Conservation (phyloP, 495 filamentous ascomycete genomes). For the Trichocladium uniseriatum region DNA sequence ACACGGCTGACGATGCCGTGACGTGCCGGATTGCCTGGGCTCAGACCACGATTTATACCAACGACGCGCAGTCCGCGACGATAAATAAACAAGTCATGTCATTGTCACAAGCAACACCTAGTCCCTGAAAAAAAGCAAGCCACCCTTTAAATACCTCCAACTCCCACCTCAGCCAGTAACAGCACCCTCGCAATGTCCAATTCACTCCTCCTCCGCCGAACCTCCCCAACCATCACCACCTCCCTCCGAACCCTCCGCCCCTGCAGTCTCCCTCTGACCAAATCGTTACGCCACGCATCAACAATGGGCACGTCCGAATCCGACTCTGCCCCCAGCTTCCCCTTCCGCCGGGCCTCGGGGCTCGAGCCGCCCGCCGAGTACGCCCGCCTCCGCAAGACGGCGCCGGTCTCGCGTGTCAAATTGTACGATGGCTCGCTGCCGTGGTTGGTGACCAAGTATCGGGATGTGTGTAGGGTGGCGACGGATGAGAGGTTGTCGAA, state of each 20-base stretch:
- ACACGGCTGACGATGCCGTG: not conserved
- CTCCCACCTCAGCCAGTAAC: no score
- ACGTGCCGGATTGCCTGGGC: no score
- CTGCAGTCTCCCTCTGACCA: not conserved
- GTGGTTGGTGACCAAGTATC: conserved; percentile 40
- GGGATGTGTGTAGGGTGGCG: conserved; percentile 34
- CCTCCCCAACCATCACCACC: not conserved
- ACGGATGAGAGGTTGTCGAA: conserved; percentile 35
- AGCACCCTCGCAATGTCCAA: no score
- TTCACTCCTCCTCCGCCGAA: no score
- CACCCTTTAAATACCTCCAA: no score
- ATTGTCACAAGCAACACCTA: no score
- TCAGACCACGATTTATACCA: no score
- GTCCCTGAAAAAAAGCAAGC: no score
- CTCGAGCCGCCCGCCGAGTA: conserved; percentile 36
- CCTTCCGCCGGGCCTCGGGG: conserved; percentile 33
- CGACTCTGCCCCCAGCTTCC: conserved; percentile 28
- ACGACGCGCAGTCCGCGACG: no score
- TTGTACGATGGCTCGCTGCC: conserved; percentile 36
- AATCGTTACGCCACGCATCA: not conserved
- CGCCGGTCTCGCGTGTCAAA: conserved; percentile 35
- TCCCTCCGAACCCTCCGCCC: not conserved
- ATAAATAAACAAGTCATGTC: no score
- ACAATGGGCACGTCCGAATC: conserved; percentile 15
- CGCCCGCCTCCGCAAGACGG: conserved; percentile 27